These are phyloP conservation scores for Cucurbita maxima DNA, from an alignment of 306 rosid species.

Conservation along the genomic window DNA sequence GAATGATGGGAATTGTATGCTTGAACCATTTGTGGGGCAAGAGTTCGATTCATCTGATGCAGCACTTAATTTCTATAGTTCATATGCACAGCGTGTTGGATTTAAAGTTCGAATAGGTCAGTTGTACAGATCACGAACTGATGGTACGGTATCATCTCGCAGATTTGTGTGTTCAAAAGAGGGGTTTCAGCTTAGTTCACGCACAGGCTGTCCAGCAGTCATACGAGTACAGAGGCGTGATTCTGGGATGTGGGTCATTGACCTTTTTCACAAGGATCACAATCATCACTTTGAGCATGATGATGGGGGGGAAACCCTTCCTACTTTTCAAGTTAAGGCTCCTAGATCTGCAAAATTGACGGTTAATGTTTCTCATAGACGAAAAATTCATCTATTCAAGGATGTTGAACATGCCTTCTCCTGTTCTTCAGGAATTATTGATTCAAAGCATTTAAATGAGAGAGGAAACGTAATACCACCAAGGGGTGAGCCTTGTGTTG, in stretches of 20 bases:
- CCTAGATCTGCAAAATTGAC: constrained; percentile 17
- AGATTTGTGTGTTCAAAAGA: constrained; percentile 93
- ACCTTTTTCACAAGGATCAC: constrained; percentile 70
- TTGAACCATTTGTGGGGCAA: constrained; percentile 60
- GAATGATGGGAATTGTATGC: constrained; percentile 34
- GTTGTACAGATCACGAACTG: constrained; percentile 73
- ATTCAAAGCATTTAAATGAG: constrained; percentile 46
- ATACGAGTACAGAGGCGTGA: constrained; percentile 61
- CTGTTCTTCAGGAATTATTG: constrained; percentile 42
- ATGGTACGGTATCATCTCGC: constrained; percentile 82
- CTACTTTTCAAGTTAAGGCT: constrained; percentile 24
- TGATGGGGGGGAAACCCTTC: constrained; percentile 27
- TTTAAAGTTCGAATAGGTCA: constrained; percentile 90
- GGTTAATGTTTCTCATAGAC: constrained; percentile 28
- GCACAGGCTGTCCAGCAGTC: constrained; percentile 87
- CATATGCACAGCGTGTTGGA: constrained; percentile 50
- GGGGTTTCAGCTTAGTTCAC: constrained; percentile 81
- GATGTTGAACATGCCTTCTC: constrained; percentile 29
- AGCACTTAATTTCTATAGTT: constrained; percentile 57
- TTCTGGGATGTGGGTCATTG: constrained; percentile 87
- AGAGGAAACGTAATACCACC: constrained; percentile 32
- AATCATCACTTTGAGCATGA: constrained; percentile 54
- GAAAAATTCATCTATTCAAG: constrained; percentile 36
- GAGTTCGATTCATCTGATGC: constrained; percentile 65
- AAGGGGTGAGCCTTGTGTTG: constrained; percentile 44